Percentiles rank a stretch among this genome's conserved stretches.
Evolutionary conservation across 495 filamentous ascomycete genomes (phyloP).

Genomic region (Rhizodiscina lignyota): DNA sequence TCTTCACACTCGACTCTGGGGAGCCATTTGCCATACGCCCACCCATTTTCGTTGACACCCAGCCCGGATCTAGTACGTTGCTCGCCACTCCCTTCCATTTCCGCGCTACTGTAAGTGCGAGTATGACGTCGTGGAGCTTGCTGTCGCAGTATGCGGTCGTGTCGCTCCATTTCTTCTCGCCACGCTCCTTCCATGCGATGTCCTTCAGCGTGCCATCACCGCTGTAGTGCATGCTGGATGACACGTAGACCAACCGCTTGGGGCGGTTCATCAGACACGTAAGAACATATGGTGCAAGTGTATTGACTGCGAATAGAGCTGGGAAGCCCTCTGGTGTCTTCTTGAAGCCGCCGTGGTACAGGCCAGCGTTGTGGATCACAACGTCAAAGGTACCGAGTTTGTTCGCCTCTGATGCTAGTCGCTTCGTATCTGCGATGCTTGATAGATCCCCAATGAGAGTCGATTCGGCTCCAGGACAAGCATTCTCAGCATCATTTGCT

Average conservation of each 20-base stretch:
- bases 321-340: constrained; percentile 29
- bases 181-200: constrained; percentile 13
- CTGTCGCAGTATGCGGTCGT: constrained; percentile 29
- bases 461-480: constrained; percentile 30
- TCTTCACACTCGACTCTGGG: background rate
- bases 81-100: constrained; percentile 31
- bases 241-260: constrained; percentile 34
- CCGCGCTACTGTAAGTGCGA: constrained; percentile 35
- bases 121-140: constrained; percentile 37
- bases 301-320: constrained; percentile 37
- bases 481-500: constrained; percentile 25
- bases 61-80: constrained; percentile 40
- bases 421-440: constrained; percentile 35
- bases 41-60: constrained; percentile 49
- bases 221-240: constrained; percentile 30
- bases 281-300: constrained; percentile 39
- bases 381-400: constrained; percentile 32
- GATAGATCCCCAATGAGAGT: constrained; percentile 34
- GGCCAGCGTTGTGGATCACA: constrained; percentile 43
- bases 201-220: constrained; percentile 28
- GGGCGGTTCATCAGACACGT: constrained; percentile 35
- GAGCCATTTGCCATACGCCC: constrained; percentile 28
- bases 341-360: constrained; percentile 7
- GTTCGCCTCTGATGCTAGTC: constrained; percentile 33
- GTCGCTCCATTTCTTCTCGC: constrained; percentile 9